Evolutionary conservation across 169 alveolate species (phyloP).

Genomic region (Toxoplasma gondii): DNA sequence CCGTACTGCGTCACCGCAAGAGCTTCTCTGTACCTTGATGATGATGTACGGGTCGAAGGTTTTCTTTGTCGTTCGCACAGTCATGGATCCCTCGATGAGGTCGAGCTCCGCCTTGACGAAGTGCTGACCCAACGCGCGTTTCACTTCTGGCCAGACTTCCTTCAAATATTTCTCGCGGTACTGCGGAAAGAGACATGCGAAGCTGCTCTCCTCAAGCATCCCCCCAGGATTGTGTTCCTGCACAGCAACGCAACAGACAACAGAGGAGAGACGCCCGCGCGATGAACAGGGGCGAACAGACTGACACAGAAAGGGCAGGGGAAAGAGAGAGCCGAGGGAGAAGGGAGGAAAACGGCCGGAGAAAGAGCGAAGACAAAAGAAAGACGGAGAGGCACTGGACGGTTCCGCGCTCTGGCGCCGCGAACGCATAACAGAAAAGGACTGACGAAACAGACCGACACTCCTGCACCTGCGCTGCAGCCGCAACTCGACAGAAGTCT

Average conservation of each 20-base stretch:
- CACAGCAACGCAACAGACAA: not conserved
- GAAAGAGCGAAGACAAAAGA: not conserved
- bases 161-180: slow-evolving; percentile 98
- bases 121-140: slow-evolving; percentile 87
- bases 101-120: slow-evolving; percentile 95
- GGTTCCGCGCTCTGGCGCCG: too few relatives aligned
- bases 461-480: too few relatives aligned
- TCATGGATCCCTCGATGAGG: slow-evolving; percentile 98
- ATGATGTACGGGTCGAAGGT: slow-evolving; percentile 99
- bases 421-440: too few relatives aligned
- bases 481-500: too few relatives aligned
- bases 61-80: slow-evolving; percentile 97
- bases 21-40: slow-evolving; percentile 79
- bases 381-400: not conserved
- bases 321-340: not conserved
- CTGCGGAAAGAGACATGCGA: slow-evolving; percentile 97
- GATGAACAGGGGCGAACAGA: not conserved
- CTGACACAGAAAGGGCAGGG: not conserved
- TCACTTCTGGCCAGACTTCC: slow-evolving; percentile 96
- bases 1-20: not conserved
- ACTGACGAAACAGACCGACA: too few relatives aligned
- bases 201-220: slow-evolving; percentile 96
- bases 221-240: slow-evolving; percentile 93
- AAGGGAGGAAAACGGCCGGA: not conserved
- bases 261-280: not conserved